Evolutionary conservation across 176 grass and related monocot genomes (phyloP).

Genomic region (Otatea glauca): DNA sequence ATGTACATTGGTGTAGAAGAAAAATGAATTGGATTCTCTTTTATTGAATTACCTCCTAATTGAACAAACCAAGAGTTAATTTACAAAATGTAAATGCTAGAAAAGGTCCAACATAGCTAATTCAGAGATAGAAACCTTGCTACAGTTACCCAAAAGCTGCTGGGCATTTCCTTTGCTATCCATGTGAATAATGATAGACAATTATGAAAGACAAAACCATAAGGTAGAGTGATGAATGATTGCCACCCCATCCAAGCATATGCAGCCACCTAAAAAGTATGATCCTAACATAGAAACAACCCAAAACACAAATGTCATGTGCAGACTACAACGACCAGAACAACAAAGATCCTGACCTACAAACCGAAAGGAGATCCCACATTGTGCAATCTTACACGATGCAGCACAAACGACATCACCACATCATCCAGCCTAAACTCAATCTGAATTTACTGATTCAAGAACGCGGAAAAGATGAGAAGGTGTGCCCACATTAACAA

Average conservation of each 20-base stretch:
- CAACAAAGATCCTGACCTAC: constrained; percentile 4
- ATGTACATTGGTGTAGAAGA: not conserved
- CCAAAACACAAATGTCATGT: constrained; percentile 23
- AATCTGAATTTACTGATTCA: not conserved
- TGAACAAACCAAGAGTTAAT: not conserved
- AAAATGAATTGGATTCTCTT: not conserved
- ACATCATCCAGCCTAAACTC: not conserved
- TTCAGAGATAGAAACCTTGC: not conserved
- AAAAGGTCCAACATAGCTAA: not conserved
- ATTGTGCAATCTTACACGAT: not conserved
- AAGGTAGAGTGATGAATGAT: constrained; percentile 30
- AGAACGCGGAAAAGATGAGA: not conserved
- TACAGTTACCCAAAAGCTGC: not conserved
- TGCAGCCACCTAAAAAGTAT: constrained; percentile 29
- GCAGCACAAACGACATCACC: not conserved
- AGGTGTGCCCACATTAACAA: not conserved
- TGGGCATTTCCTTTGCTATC: not conserved
- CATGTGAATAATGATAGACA: constrained; percentile 14
- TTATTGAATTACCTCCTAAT: not conserved
- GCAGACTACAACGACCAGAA: constrained; percentile 34
- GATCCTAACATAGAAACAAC: constrained; percentile 47
- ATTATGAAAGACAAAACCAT: constrained; percentile 25
- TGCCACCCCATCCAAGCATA: constrained; percentile 23
- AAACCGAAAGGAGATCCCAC: not conserved
- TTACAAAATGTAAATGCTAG: constrained; percentile 9